These are phyloP conservation scores for Leccinum pellstonianum DNA, from an alignment of 768 basidiomycete species.

Conservation along the genomic window DNA sequence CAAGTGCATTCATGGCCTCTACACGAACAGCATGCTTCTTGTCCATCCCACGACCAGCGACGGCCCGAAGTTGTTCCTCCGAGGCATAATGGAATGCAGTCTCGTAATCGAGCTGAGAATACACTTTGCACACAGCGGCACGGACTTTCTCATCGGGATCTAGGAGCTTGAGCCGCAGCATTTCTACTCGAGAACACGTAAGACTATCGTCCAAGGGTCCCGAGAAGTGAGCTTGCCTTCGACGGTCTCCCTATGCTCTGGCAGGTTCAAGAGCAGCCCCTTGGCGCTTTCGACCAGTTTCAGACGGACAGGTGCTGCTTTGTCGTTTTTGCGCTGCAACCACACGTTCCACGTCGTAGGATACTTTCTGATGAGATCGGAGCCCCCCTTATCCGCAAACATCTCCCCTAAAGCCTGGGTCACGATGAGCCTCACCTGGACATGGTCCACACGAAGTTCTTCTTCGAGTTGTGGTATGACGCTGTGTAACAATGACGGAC, in stretches of 20 bases:
- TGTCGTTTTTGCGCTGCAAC: slow-evolving; percentile 78
- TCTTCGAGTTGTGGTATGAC: slow-evolving; percentile 94
- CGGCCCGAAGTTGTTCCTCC: slow-evolving; percentile 52
- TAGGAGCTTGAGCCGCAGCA: slow-evolving; percentile 60
- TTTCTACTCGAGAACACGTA: slow-evolving; percentile 39
- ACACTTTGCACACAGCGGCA: slow-evolving; percentile 77
- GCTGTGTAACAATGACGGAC: slow-evolving; percentile 79
- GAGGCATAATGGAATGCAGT: slow-evolving; percentile 81
- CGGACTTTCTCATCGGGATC: slow-evolving; percentile 95
- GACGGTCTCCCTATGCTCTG: slow-evolving; percentile 65
- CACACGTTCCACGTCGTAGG: slow-evolving; percentile 84
- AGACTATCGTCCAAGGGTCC: neutral
- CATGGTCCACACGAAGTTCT: slow-evolving; percentile 76
- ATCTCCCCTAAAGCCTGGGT: slow-evolving; percentile 88
- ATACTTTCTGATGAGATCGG: slow-evolving; percentile 77
- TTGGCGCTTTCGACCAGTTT: slow-evolving; percentile 73
- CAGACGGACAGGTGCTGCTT: slow-evolving; percentile 63
- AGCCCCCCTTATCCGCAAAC: slow-evolving; percentile 75
- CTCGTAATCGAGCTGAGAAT: slow-evolving; percentile 87
- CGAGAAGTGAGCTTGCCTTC: slow-evolving; percentile 54
- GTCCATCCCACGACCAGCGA: slow-evolving; percentile 77
- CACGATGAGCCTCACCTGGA: slow-evolving; percentile 71
- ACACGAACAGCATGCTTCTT: slow-evolving; percentile 73
- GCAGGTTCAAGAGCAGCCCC: slow-evolving; percentile 59
- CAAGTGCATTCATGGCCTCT: slow-evolving; percentile 77